A percentile compares a stretch with the other conserved stretches of the same genome.
phyloP scores from a whole-genome alignment of 768 basidiomycete species.

The Russula virescens region DNA sequence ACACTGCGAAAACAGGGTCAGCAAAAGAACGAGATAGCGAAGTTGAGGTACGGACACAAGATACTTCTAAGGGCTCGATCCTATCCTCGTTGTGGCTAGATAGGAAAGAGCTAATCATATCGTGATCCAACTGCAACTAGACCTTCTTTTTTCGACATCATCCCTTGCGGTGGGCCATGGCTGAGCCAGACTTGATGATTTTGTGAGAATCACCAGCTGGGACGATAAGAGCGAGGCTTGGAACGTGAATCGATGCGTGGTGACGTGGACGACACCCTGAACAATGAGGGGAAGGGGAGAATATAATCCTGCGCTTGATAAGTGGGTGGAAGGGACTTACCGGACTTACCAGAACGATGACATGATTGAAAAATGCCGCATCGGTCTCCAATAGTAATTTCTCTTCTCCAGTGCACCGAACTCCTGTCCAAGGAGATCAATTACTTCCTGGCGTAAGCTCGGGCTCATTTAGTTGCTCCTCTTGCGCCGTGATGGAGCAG shows the following conservation, averaged over 20 bases:
- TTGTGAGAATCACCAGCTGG: slow-evolving; percentile 32
- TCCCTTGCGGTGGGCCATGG: slow-evolving; percentile 41
- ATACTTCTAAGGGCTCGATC: slow-evolving; percentile 50
- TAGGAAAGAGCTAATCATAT: slow-evolving; percentile 54
- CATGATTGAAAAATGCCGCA: slow-evolving; percentile 45
- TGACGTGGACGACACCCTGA: slow-evolving; percentile 57
- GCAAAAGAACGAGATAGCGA: neutral
- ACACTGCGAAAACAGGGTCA: slow-evolving; percentile 36
- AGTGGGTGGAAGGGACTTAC: slow-evolving; percentile 24
- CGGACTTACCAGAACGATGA: slow-evolving; percentile 45
- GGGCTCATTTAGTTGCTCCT: slow-evolving; percentile 30
- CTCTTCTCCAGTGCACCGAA: slow-evolving; percentile 48
- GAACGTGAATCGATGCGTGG: slow-evolving; percentile 59
- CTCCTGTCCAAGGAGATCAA: slow-evolving; percentile 48
- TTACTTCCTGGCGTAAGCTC: slow-evolving; percentile 43
- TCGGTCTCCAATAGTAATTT: slow-evolving; percentile 50
- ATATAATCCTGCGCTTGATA: slow-evolving; percentile 10
- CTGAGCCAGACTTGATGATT: slow-evolving; percentile 46
- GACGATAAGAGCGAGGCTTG: slow-evolving; percentile 55
- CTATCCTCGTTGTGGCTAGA: slow-evolving; percentile 50
- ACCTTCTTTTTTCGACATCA: slow-evolving; percentile 43
- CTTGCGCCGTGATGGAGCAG: neutral
- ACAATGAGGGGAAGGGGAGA: slow-evolving; percentile 3
- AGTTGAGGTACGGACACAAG: slow-evolving; percentile 37
- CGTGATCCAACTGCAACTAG: slow-evolving; percentile 57